These are phyloP conservation scores for Hyphodiscus hymeniophilus DNA, from an alignment of 495 filamentous ascomycete species.

Conservation along the genomic window DNA sequence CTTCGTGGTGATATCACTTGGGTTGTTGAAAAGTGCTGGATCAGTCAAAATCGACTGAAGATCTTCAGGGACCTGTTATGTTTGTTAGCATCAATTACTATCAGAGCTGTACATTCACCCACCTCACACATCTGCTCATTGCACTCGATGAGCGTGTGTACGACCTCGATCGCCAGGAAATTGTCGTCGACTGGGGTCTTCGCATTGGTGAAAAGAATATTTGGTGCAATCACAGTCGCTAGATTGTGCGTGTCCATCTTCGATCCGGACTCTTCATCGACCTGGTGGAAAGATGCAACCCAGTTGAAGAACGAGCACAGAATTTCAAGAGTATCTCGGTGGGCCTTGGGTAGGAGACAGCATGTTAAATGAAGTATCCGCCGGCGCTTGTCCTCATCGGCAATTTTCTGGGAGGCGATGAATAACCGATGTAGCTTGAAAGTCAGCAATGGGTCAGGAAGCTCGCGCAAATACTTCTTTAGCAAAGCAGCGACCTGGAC, in stretches of 20 bases:
- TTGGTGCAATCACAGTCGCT: slow-evolving; percentile 95
- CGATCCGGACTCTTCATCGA: slow-evolving; percentile 85
- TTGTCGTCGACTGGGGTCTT: slow-evolving; percentile 65
- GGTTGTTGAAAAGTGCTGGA: slow-evolving; percentile 67
- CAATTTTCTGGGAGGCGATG: slow-evolving; percentile 84
- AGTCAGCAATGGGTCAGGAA: slow-evolving; percentile 91
- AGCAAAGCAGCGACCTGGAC: slow-evolving; percentile 91
- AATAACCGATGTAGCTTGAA: slow-evolving; percentile 91
- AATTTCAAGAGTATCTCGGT: slow-evolving; percentile 92
- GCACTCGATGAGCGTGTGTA: slow-evolving; percentile 79
- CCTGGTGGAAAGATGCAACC: slow-evolving; percentile 92
- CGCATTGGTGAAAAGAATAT: slow-evolving; percentile 73
- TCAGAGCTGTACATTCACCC: too few species aligned
- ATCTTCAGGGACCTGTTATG: slow-evolving; percentile 80
- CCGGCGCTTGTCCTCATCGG: slow-evolving; percentile 71
- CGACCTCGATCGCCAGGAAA: slow-evolving; percentile 86
- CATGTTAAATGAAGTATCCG: slow-evolving; percentile 86
- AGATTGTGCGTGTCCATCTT: slow-evolving; percentile 99
- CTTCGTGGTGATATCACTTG: slow-evolving; percentile 85
- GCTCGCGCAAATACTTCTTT: slow-evolving; percentile 90
- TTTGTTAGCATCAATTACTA: too few species aligned
- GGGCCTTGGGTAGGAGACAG: slow-evolving; percentile 85
- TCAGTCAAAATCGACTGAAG: slow-evolving; percentile 79
- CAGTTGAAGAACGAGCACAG: slow-evolving; percentile 96
- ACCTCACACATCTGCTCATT: slow-evolving; percentile 97